Percentiles rank a stretch among this genome's conserved stretches.
Evolutionary conservation across 257 asterid species (phyloP).

Genomic region (Cynanchum wilfordii): DNA sequence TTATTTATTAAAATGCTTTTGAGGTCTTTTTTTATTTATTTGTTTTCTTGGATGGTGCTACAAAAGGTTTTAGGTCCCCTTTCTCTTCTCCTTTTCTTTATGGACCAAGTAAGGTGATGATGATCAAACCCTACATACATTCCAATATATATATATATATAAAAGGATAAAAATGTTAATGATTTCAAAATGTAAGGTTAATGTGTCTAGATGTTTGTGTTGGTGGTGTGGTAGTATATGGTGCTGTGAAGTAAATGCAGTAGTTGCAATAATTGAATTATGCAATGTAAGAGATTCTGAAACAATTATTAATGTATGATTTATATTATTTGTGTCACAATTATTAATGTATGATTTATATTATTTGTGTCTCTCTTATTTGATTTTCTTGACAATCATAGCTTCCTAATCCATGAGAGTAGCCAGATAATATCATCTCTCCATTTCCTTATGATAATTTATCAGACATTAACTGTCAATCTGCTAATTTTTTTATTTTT

Average conservation of each 20-base stretch:
- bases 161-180: too few species aligned
- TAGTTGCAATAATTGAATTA: background rate
- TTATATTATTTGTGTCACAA: too few species aligned
- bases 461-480: too few species aligned
- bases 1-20: background rate
- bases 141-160: too few species aligned
- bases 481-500: too few species aligned
- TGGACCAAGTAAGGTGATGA: background rate
- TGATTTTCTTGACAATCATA: background rate
- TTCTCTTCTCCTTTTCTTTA: background rate
- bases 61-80: too few species aligned
- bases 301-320: background rate
- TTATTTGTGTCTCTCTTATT: background rate
- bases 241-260: background rate
- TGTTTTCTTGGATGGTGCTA: background rate
- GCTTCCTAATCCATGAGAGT: constrained; percentile 12
- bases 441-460: too few species aligned
- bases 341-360: background rate
- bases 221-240: background rate
- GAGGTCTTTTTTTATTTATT: too few species aligned
- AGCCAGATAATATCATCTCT: background rate
- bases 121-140: background rate
- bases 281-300: background rate
- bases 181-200: too few species aligned
- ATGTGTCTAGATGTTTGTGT: background rate